Evolutionary conservation across 345 rosid genomes (phyloP).

Genomic region (Syzygium aqueum): DNA sequence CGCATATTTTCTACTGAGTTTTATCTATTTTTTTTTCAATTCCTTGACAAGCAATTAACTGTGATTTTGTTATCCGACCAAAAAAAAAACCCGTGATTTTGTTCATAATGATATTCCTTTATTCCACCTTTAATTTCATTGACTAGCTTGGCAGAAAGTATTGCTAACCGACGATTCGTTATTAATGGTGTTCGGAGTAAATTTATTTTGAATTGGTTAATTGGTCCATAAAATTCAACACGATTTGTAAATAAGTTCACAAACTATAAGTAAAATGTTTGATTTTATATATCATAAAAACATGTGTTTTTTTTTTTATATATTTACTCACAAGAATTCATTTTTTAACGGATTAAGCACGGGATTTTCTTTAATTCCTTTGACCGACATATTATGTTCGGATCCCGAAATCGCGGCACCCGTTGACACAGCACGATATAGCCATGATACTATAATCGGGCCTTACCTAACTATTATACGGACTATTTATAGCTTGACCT

Average conservation of each 20-base stretch:
- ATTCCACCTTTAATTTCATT: background rate
- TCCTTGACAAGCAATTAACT: background rate
- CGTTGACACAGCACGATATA: background rate
- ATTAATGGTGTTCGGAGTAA: accelerated
- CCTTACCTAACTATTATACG: background rate
- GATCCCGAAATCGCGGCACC: background rate
- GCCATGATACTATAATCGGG: accelerated
- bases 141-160: background rate
- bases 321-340: background rate
- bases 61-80: background rate
- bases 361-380: background rate
- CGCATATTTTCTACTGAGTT: background rate
- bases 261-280: background rate
- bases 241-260: background rate
- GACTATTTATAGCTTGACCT: background rate
- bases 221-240: background rate
- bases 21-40: accelerated
- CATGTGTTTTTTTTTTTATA: background rate
- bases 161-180: background rate
- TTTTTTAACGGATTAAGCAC: background rate
- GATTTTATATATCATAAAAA: background rate
- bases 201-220: background rate
- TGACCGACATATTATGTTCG: background rate
- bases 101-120: background rate
- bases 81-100: background rate